Percentiles rank a stretch among this genome's conserved stretches.
Evolutionary conservation across 2,329 filamentous ascomycete genomes (phyloP).

Genomic region (Neophaeococcomyces mojaviensis): DNA sequence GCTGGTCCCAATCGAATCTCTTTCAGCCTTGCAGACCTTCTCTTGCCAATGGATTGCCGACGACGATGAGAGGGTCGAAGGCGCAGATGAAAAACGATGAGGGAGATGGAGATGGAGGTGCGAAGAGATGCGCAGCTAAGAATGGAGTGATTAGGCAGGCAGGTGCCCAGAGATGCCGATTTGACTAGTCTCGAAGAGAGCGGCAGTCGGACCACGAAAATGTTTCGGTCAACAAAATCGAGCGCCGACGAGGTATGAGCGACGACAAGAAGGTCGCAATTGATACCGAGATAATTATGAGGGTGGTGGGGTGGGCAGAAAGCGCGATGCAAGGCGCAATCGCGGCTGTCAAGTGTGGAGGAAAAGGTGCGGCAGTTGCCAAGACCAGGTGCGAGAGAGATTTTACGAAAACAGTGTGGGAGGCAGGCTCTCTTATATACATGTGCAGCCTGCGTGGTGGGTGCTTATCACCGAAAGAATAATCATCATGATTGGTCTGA

Average conservation of each 20-base stretch:
- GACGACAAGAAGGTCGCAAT: not conserved
- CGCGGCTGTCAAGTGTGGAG: conserved; percentile 1
- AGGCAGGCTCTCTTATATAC: not conserved
- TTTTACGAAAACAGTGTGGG: not conserved
- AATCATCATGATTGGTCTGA: not conserved
- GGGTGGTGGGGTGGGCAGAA: conserved; percentile 4
- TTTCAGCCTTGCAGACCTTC: conserved; percentile 13
- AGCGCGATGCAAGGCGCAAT: not conserved
- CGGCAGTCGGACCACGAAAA: conserved; percentile 4
- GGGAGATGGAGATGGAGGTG: not conserved
- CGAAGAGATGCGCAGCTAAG: not conserved
- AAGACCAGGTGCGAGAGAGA: not conserved
- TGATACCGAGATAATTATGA: not conserved
- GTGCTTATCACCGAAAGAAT: not conserved
- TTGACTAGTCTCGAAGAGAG: conserved; percentile 6
- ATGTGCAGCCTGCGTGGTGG: not conserved
- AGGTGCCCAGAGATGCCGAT: conserved; percentile 1
- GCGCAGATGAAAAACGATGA: conserved; percentile 2
- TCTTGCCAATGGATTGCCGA: not conserved
- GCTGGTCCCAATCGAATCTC: conserved; percentile 25
- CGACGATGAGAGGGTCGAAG: conserved; percentile 5
- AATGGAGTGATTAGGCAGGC: conserved; percentile 7
- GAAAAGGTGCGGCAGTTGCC: not conserved
- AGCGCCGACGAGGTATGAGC: conserved; percentile 4
- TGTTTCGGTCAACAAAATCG: not conserved